A percentile compares a stretch with the other conserved stretches of the same genome.
Conservation (phyloP, 2,329 filamentous ascomycete genomes). For the Neurospora sp. region DNA sequence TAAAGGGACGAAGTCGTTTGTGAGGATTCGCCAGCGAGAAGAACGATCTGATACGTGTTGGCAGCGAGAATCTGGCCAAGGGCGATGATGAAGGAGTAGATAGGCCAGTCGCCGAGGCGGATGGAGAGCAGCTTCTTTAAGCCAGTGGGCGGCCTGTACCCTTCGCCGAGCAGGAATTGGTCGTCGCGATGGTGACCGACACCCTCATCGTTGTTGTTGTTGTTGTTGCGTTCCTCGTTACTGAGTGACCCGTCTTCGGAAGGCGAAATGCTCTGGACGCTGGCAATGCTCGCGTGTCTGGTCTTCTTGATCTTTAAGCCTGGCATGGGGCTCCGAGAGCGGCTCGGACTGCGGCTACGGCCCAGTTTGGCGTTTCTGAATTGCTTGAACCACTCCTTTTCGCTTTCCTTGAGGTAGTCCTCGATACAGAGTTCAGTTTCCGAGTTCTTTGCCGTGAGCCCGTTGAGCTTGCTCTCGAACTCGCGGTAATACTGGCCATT, state of each 20-base stretch:
- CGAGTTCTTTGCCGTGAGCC: conserved; percentile 44
- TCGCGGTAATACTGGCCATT: conserved; percentile 49
- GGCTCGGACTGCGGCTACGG: conserved; percentile 30
- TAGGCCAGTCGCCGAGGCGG: conserved; percentile 50
- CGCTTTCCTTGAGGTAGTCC: conserved; percentile 51
- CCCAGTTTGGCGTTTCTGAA: conserved; percentile 49
- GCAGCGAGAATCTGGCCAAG: conserved; percentile 55
- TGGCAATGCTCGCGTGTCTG: conserved; percentile 20
- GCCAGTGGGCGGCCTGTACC: conserved; percentile 47
- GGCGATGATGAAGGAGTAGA: conserved; percentile 51
- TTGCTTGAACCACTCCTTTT: conserved; percentile 55
- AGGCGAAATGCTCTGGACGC: conserved; percentile 23
- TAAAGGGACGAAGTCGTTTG: conserved; percentile 49
- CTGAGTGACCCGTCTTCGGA: conserved; percentile 19
- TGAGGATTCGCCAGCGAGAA: conserved; percentile 52
- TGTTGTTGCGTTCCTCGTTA: conserved; percentile 11
- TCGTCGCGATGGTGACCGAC: conserved; percentile 29
- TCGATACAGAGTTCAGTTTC: conserved; percentile 52
- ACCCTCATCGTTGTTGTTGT: background rate
- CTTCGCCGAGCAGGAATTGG: conserved; percentile 45
- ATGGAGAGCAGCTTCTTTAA: conserved; percentile 40
- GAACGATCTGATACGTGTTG: conserved; percentile 57
- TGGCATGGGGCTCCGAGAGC: conserved; percentile 12
- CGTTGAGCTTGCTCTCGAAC: conserved; percentile 46
- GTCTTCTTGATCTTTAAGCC: conserved; percentile 14